Evolutionary conservation across 139 green algal species (phyloP).

Genomic region (Coccomyxa sp.): DNA sequence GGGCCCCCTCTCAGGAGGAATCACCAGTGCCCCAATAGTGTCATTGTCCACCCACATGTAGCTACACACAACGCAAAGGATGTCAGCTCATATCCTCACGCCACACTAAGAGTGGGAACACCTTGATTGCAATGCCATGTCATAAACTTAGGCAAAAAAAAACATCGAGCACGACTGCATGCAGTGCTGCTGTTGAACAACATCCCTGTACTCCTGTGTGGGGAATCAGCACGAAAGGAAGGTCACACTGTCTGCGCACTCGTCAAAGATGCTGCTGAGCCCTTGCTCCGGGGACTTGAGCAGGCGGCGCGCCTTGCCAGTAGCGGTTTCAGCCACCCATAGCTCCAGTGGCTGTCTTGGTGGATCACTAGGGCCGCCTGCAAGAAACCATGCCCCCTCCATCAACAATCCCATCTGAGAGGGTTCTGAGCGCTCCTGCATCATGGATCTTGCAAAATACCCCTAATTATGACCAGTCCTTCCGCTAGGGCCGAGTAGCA

Average conservation of each 20-base stretch:
- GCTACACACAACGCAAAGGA: constrained; percentile 15
- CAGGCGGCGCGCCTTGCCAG: constrained; percentile 49
- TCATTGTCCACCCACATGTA: constrained; percentile 82
- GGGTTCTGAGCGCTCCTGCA: too few relatives aligned
- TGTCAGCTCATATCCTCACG: too few relatives aligned
- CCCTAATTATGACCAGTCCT: too few relatives aligned
- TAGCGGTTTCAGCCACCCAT: constrained; percentile 80
- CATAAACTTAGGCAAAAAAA: too few relatives aligned
- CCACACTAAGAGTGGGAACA: too few relatives aligned
- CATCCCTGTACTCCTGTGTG: too few relatives aligned
- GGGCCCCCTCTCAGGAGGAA: constrained; percentile 36
- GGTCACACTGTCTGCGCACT: constrained; percentile 21
- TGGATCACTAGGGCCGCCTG: constrained; percentile 43
- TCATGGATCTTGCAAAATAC: too few relatives aligned
- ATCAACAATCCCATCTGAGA: not conserved
- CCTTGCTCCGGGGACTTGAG: constrained; percentile 17
- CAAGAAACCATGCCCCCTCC: not conserved
- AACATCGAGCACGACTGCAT: too few relatives aligned
- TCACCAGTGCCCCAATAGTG: constrained; percentile 64
- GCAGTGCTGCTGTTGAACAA: too few relatives aligned
- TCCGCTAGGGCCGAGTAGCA: too few relatives aligned
- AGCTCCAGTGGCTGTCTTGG: constrained; percentile 71
- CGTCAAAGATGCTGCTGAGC: constrained; percentile 60
- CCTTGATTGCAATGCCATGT: too few relatives aligned
- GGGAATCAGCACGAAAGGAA: not conserved